A percentile compares a stretch with the other conserved stretches of the same genome.
Evolutionary conservation across 495 filamentous ascomycete species (phyloP).

Genomic region (Aspergillus campestris): DNA sequence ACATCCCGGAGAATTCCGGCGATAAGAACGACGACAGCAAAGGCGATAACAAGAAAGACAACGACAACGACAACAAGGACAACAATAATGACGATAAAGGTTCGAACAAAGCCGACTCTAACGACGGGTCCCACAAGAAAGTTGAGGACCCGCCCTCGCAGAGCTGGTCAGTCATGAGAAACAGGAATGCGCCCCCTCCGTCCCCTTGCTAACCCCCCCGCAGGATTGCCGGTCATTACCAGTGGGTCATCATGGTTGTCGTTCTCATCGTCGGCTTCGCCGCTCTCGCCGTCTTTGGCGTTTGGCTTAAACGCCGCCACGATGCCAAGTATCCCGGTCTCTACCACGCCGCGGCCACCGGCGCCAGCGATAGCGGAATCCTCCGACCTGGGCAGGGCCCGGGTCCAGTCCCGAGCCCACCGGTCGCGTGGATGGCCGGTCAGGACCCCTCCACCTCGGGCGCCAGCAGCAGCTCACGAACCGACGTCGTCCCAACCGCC

Average conservation of each 20-base stretch:
- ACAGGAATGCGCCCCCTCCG: not conserved
- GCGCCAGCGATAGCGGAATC: slow-evolving; percentile 12
- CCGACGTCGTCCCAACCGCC: slow-evolving; percentile 12
- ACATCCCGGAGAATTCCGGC: slow-evolving; percentile 6
- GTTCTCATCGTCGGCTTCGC: slow-evolving; percentile 40
- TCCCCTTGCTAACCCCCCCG: not conserved
- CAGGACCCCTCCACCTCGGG: slow-evolving; percentile 11
- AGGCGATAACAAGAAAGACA: slow-evolving; percentile 13
- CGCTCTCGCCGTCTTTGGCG: slow-evolving; percentile 24
- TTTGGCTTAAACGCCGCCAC: slow-evolving; percentile 42
- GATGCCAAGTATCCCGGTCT: slow-evolving; percentile 33
- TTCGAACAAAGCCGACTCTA: not conserved
- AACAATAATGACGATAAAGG: not conserved
- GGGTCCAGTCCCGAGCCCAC: slow-evolving; percentile 8
- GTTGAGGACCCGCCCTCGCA: not conserved
- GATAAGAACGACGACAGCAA: slow-evolving; percentile 5
- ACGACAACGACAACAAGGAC: slow-evolving; percentile 6
- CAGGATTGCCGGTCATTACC: slow-evolving; percentile 45
- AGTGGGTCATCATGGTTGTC: slow-evolving; percentile 48
- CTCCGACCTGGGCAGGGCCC: slow-evolving; percentile 12
- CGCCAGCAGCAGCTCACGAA: slow-evolving; percentile 25
- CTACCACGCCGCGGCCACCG: slow-evolving; percentile 20
- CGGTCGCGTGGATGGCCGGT: slow-evolving; percentile 2
- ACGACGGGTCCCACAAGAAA: too few species aligned
- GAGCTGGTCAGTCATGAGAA: slow-evolving; percentile 2